Evolutionary conservation across 495 filamentous ascomycete genomes (phyloP), one percentile per base, ranked within the genome.

Genomic region (Sporormia fimetaria): DNA sequence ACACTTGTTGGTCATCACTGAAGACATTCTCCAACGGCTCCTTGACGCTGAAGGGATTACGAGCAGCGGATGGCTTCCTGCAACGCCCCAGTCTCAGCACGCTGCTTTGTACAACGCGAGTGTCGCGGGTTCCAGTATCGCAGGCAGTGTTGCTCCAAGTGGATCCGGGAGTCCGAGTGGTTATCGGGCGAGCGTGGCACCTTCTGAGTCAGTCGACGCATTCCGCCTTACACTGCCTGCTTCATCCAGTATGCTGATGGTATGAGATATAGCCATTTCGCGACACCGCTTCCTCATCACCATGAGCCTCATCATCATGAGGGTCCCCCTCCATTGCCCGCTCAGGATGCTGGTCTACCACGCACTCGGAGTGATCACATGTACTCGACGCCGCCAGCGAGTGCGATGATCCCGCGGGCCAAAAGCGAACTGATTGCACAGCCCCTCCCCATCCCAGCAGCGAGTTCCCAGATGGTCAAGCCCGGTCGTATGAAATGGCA

Each of bases 1-100:
- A 33, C 49, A 52, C 24, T 35, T 52, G 9, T 44, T 52, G 25
- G 43, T 52, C 26, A 52, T 52, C 31, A 52, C 44, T 4, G 49
- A 52, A 24, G 49, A 47, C 17, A 28, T 52, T 0, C 20, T 47
- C 14, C 33, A 42, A 21, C 23, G 43, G 4, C 29, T 52, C 6
- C 15, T 52, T n/a, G 37, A 47, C 22, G 27, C 26, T n/a, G 43
- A 52, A 21, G 49, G 49, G 5, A 48, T 52, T 23, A 37, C 38
- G 21, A 43, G 43, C 21, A 36, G 23, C 22, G 49, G 49, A 11
- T 52, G 49, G 49, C 34, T 52, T 16, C 49, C 49, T 6, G 38
- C 39, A 3, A 52, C 46, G 33, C 25, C 39, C 3, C 39, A 42
- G 31, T 24, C 33, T 4, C 39, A 43, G 7, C 46, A 49, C 22